Conservation (phyloP, 2,329 filamentous ascomycete genomes). For the Eurotiales sp. region DNA sequence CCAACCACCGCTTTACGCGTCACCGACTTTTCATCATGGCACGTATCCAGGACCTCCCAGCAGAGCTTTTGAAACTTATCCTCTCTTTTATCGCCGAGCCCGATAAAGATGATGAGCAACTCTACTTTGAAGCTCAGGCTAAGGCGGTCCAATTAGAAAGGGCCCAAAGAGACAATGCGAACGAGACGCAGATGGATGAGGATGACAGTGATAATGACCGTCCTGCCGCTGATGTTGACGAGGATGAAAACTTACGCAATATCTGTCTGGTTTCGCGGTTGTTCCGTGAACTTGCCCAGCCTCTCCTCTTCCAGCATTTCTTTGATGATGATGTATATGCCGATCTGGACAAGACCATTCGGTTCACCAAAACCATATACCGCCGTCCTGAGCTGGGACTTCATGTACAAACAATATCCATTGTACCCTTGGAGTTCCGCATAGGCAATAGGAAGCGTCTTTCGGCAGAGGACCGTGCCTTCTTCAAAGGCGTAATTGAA, state of each 20-base stretch:
- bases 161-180: neutral
- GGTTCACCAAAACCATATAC: conserved; percentile 17
- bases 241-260: conserved; percentile 13
- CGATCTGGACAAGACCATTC: conserved; percentile 8
- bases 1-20: too few relatives aligned
- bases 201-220: neutral
- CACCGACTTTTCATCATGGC: conserved; percentile 19
- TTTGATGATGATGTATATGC: conserved; percentile 11
- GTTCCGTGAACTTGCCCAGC: conserved; percentile 21
- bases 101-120: neutral
- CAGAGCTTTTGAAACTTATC: conserved; percentile 20
- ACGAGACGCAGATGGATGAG: neutral
- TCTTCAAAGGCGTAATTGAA: neutral
- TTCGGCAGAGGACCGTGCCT: neutral
- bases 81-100: conserved; percentile 13
- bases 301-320: conserved; percentile 20
- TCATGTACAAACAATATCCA: conserved; percentile 16
- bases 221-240: neutral
- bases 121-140: neutral
- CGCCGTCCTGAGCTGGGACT: conserved; percentile 19
- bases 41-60: conserved; percentile 19
- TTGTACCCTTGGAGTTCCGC: neutral
- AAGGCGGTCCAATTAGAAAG: neutral
- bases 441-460: too few relatives aligned
- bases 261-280: conserved; percentile 21